Evolutionary conservation across 345 rosid genomes (phyloP).

Genomic region (Syzygium grande): DNA sequence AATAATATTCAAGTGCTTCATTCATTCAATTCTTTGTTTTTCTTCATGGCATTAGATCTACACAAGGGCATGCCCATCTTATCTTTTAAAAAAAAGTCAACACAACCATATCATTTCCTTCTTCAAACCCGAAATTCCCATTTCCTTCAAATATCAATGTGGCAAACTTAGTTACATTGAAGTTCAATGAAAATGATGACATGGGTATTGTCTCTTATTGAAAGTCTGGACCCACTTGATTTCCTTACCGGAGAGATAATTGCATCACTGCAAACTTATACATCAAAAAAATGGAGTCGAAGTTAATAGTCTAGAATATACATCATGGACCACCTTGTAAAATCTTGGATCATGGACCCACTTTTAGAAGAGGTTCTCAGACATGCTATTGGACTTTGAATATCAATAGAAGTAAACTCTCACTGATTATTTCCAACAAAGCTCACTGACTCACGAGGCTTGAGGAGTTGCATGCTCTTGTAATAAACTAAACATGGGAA

Average conservation of each 20-base stretch:
- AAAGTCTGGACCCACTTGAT: neutral
- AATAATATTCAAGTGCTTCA: no score
- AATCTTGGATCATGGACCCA: neutral
- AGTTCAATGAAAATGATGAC: neutral
- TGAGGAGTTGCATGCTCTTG: neutral
- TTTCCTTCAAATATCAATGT: neutral
- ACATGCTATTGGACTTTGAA: neutral
- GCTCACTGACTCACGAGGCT: neutral
- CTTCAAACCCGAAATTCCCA: neutral
- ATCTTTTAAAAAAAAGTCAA: neutral
- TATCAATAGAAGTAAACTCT: neutral
- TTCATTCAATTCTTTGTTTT: no score
- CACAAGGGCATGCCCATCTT: neutral
- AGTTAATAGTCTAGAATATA: neutral
- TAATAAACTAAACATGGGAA: neutral
- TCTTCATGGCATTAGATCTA: no score
- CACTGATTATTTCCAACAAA: neutral
- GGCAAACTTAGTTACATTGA: neutral
- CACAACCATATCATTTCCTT: neutral
- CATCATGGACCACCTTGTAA: neutral
- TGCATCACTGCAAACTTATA: neutral
- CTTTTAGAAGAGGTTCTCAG: neutral
- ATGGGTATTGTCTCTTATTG: neutral
- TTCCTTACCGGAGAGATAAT: neutral
- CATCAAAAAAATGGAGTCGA: neutral